Conservation (phyloP, 2,329 filamentous ascomycete genomes). For the Amauroascus verrucosus region DNA sequence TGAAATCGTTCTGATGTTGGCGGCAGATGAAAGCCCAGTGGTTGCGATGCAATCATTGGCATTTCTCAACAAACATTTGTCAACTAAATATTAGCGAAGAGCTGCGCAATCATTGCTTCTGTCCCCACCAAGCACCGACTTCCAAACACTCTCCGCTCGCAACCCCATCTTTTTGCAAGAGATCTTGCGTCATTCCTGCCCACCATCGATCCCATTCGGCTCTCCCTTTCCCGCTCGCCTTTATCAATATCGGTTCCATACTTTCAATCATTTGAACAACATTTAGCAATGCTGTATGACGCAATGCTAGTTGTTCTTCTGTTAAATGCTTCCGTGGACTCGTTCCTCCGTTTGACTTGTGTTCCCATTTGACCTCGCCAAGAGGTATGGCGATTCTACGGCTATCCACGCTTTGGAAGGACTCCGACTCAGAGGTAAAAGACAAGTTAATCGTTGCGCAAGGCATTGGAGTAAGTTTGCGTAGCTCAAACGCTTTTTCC, state of each 20-base stretch:
- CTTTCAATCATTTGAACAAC: conserved; percentile 76
- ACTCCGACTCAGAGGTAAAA: conserved; percentile 69
- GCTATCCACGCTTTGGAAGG: conserved; percentile 57
- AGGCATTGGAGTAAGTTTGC: conserved; percentile 61
- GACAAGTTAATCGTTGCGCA: conserved; percentile 68
- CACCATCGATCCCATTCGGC: conserved; percentile 92
- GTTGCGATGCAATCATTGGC: neutral
- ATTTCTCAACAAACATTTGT: neutral
- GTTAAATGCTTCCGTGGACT: conserved; percentile 45
- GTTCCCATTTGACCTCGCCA: conserved; percentile 77
- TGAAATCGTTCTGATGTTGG: neutral
- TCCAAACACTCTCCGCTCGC: conserved; percentile 76
- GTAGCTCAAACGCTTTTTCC: conserved; percentile 59
- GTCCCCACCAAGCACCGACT: conserved; percentile 55
- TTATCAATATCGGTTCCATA: conserved; percentile 69
- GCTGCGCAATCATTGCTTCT: conserved; percentile 36
- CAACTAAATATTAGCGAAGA: neutral
- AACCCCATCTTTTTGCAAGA: conserved; percentile 68
- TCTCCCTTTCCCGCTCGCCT: conserved; percentile 73
- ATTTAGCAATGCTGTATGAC: conserved; percentile 69
- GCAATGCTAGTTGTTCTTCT: conserved; percentile 59
- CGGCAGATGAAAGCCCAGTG: neutral
- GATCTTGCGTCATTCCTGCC: conserved; percentile 72
- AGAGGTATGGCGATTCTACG: conserved; percentile 78
- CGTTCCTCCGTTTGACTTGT: conserved; percentile 44